Base-by-base conservation (phyloP, 1,284 basidiomycete genomes). In the Ustilago hordei region DNA sequence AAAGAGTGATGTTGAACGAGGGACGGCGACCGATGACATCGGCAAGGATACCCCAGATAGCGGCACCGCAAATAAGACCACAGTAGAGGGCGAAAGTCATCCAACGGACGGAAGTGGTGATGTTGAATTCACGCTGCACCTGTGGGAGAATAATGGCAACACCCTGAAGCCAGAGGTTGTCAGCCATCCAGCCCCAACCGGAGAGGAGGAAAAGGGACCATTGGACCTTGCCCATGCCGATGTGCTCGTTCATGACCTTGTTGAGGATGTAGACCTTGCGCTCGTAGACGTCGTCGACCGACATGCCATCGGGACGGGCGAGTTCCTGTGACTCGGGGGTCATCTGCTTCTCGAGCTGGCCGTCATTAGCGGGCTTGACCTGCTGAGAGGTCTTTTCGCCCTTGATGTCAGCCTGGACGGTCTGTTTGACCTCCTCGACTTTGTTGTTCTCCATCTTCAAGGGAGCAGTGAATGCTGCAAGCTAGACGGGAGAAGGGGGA, bases 251-350 rank as follows among this genome's bases (percentile, higher is more conserved):
- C 69, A 85, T 81, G 43, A 85, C 79, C 67, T 79, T 77, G 78
- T 85, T 85, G 63, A 85, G 64, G 50, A 85, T 81, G 64, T 81
- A 85, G 52, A 82, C 80, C 64, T 85, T 85, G 57, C 83, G 70
- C 48, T 69, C 70, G 64, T 85, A 85, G 38, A 81, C 66, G n/a
- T 81, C 72, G 55, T 80, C 81, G 39, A 84, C 73, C 3, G 79
- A 80, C 35, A 53, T 45, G 47, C 64, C 60, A 35, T 81, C 81
- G 35, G 56, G 55, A 31, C 68, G 72, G 13, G 58, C 50, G 32
- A 67, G 19, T 5, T 12, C 48, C 23, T 64, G 60, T 13, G 54
- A 60, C 8, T 61, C 62, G 13, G 56, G 64, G 43, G 58, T 62
- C 53, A 78, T 19, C 41, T 78, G 76, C 68, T 78, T 72, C 60